Evolutionary conservation across 2,329 filamentous ascomycete genomes (phyloP), one percentile per base, ranked within the genome.

Genomic region (Aspergillus puulaauensis): DNA sequence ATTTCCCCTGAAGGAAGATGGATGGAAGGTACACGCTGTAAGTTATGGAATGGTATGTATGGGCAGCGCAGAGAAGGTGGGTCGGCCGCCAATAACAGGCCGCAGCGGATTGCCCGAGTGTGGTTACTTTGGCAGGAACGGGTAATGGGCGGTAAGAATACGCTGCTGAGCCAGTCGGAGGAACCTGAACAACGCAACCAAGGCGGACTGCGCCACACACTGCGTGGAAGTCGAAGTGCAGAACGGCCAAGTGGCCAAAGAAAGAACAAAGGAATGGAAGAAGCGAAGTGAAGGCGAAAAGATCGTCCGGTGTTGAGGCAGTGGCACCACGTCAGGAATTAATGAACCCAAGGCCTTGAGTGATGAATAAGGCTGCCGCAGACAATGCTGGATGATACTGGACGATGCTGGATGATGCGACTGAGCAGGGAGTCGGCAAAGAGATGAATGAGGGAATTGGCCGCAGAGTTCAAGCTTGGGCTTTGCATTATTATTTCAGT

Each of bases 261-360:
- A 19, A 24, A 54, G 48, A 33, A 41, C 35, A 49, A 49, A 55
- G 56, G 58, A 56, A 52, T 35, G 27, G 37, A 56, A 41, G 54
- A 59, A 48, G 50, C 24, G 24, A 56, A 48, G 33, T 31, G 31
- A 49, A 35, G 17, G 14, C 35, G 21, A 7, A 57, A 52, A 37
- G 43, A 52, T 50, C 44, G 54, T 45, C 40, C 48, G 49, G 56
- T 48, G 15, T 48, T 31, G 35, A 48, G 15, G 59, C 56, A 62
- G 56, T 64, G 60, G 62, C 54, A 64, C 62, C 60, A 62, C 62
- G 60, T 64, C 55, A 56, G 35, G 35, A 43, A 45, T 37, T 48
- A 58, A 55, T 50, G 51, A 47, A 31, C 27, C 23, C 5, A 24
- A 2, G 23, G 23, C 23, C 8, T 8, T 41, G 45, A 56, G 54